A percentile compares a stretch with the other conserved stretches of the same genome.
These are phyloP conservation scores for Cordyceps tenuipes DNA, from an alignment of 2,329 filamentous ascomycete genomes.

Conservation along the genomic window DNA sequence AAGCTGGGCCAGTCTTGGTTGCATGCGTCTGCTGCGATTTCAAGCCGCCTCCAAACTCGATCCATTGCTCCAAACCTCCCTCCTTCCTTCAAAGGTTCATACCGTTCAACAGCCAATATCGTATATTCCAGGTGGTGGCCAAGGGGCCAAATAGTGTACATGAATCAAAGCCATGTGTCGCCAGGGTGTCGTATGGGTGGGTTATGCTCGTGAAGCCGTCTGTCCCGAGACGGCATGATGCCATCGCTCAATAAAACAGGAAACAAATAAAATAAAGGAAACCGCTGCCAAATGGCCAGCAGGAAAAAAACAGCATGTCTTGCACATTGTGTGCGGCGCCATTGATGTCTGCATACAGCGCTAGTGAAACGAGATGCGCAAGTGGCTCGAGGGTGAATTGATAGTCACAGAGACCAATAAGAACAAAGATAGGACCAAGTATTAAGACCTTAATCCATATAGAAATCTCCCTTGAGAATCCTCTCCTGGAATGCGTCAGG, in stretches of 20 bases:
- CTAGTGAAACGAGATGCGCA: not conserved
- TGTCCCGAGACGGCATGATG: constrained; percentile 7
- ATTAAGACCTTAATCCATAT: constrained; percentile 73
- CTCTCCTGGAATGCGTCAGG: constrained; percentile 95
- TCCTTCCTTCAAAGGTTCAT: not conserved
- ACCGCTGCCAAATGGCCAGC: not conserved
- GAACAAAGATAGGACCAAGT: not conserved
- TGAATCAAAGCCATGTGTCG: constrained; percentile 11
- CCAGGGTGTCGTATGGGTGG: not conserved
- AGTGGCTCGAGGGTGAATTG: not conserved
- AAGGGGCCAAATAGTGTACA: constrained; percentile 8
- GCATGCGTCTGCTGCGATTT: not conserved
- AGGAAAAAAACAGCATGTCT: constrained; percentile 3
- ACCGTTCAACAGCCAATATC: not conserved
- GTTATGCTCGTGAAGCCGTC: constrained; percentile 8
- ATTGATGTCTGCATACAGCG: not conserved
- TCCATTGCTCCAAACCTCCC: not conserved
- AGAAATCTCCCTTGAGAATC: constrained; percentile 95
- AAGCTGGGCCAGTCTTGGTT: constrained; percentile 6
- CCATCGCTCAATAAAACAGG: constrained; percentile 3
- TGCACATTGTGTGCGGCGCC: constrained; percentile 5
- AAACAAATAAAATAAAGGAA: not conserved
- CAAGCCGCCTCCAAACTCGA: not conserved
- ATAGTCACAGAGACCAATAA: not conserved
- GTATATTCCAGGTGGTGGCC: not conserved